Evolutionary conservation across 1,284 basidiomycete genomes (phyloP).

Genomic region (Ceratobasidium sp.): DNA sequence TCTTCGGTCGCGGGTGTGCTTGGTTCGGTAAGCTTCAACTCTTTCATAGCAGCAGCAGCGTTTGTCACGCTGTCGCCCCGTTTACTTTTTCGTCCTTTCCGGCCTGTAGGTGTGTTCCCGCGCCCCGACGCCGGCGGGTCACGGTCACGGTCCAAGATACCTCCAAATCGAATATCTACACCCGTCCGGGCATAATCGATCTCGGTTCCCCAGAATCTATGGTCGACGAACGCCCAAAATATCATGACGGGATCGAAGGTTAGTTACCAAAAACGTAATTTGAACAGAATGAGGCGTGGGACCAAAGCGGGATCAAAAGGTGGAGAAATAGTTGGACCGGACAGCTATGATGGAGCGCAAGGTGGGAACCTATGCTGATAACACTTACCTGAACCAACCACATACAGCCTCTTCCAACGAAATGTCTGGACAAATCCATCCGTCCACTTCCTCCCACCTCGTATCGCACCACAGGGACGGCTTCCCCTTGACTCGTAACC

Average conservation of each 20-base stretch:
- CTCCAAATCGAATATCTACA: slow-evolving; percentile 37
- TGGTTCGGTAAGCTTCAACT: background rate
- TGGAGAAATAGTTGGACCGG: slow-evolving; percentile 49
- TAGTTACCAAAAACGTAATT: too few relatives aligned
- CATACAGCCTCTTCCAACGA: slow-evolving; percentile 56
- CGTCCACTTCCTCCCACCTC: slow-evolving; percentile 59
- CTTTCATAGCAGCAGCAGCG: slow-evolving; percentile 3
- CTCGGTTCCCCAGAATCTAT: slow-evolving; percentile 39
- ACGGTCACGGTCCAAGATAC: slow-evolving; percentile 27
- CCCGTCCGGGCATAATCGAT: slow-evolving; percentile 45
- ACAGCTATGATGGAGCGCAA: slow-evolving; percentile 56
- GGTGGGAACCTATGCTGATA: slow-evolving; percentile 61
- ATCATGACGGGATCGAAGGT: too few relatives aligned
- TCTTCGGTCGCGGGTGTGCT: slow-evolving; percentile 1
- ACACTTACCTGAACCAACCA: slow-evolving; percentile 66
- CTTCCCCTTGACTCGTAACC: slow-evolving; percentile 56
- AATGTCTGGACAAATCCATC: slow-evolving; percentile 53
- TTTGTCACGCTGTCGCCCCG: slow-evolving; percentile 37
- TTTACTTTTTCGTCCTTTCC: slow-evolving; percentile 34
- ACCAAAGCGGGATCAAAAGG: background rate
- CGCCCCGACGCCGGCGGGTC: background rate
- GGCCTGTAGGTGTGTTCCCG: slow-evolving; percentile 12
- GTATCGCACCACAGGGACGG: slow-evolving; percentile 56
- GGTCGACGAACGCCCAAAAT: background rate
- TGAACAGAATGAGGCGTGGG: too few relatives aligned